phyloP scores from a whole-genome alignment of 192 early-diverging fungal genomes.

The Diversispora eburnea region DNA sequence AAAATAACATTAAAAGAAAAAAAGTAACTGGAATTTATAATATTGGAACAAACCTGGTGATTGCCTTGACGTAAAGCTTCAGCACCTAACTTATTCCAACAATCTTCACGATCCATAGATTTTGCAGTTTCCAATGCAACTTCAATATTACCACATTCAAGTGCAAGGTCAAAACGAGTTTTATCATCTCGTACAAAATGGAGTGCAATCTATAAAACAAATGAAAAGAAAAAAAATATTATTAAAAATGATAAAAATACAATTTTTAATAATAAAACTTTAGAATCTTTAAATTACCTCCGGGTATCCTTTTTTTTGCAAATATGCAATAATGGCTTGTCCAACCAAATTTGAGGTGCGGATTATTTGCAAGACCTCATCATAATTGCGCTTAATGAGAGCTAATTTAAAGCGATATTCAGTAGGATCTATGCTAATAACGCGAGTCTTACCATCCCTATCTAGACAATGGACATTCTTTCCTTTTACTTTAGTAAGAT shows the following conservation, averaged over 20 bases:
- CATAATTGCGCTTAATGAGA: slow-evolving; percentile 86
- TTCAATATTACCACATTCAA: slow-evolving; percentile 96
- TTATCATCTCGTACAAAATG: slow-evolving; percentile 98
- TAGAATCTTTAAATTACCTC: slow-evolving; percentile 51
- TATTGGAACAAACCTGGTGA: slow-evolving; percentile 54
- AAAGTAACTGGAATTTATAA: neutral
- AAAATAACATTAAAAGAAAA: neutral
- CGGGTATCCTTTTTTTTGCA: slow-evolving; percentile 99
- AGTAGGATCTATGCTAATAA: slow-evolving; percentile 92
- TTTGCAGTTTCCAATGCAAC: slow-evolving; percentile 95
- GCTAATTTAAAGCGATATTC: slow-evolving; percentile 98
- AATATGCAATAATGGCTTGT: slow-evolving; percentile 97
- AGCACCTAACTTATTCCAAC: slow-evolving; percentile 82
- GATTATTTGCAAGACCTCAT: slow-evolving; percentile 95
- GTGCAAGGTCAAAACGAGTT: slow-evolving; percentile 92
- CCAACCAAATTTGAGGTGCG: slow-evolving; percentile 94
- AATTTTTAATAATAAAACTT: too few relatives aligned
- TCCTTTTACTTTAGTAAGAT: slow-evolving; percentile 82
- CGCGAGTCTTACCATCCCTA: slow-evolving; percentile 84
- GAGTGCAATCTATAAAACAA: slow-evolving; percentile 67
- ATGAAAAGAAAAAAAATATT: neutral
- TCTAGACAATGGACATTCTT: slow-evolving; percentile 85
- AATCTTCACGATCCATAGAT: slow-evolving; percentile 81
- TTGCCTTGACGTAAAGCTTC: slow-evolving; percentile 93
- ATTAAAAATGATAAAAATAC: neutral